These are phyloP conservation scores for Acanthamoeba comandoni DNA, from an alignment of 208 protist species.

Conservation along the genomic window DNA sequence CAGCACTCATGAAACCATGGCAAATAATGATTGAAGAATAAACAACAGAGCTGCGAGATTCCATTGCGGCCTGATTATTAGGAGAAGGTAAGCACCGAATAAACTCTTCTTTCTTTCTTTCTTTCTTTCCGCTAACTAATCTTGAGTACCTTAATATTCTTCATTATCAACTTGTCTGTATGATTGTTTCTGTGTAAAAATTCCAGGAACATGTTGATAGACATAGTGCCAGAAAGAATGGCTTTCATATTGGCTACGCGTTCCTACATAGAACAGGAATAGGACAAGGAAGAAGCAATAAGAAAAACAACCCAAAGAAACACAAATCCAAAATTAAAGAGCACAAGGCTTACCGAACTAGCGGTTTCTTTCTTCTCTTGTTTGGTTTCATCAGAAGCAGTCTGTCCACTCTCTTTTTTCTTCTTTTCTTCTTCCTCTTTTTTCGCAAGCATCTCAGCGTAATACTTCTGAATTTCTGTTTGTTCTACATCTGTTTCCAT, in stretches of 20 bases:
- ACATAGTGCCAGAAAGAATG: constrained; percentile 90
- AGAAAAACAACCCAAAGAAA: not conserved
- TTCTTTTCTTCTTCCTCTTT: constrained; percentile 47
- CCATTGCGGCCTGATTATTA: constrained; percentile 9
- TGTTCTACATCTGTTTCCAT: constrained; percentile 56
- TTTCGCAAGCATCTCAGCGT: constrained; percentile 65
- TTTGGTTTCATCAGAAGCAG: not conserved
- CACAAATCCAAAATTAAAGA: not conserved
- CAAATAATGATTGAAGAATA: constrained; percentile 95
- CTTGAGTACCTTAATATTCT: constrained; percentile 93
- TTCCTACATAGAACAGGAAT: not conserved
- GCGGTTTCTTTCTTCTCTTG: constrained; percentile 30
- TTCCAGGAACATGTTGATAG: constrained; percentile 94
- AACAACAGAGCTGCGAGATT: constrained; percentile 86
- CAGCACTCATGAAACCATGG: constrained; percentile 97
- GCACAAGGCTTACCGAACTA: constrained; percentile 6
- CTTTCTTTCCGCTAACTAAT: too few species aligned
- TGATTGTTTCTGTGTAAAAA: constrained; percentile 96
- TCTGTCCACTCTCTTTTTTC: not conserved
- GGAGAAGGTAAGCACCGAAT: not conserved
- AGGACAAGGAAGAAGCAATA: not conserved
- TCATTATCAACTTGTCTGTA: constrained; percentile 94
- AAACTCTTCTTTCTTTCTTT: constrained; percentile 4
- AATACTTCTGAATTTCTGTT: constrained; percentile 61
- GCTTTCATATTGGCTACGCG: constrained; percentile 78